Evolutionary conservation across 352 stramenopile species (phyloP), one percentile per base, ranked within the genome.

Genomic region (Phytophthora tentaculata): DNA sequence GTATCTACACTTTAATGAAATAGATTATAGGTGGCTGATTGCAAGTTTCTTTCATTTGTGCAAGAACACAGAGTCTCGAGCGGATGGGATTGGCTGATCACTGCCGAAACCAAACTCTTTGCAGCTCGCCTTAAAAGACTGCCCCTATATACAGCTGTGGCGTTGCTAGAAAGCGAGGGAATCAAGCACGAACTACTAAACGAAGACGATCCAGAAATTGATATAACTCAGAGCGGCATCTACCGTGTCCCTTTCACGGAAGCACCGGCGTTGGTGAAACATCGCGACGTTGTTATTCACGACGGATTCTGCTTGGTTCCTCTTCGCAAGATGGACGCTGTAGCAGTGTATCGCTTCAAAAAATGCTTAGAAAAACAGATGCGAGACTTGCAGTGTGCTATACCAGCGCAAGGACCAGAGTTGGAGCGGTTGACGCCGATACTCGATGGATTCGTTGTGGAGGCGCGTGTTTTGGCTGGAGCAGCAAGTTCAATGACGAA

Each of bases 161-260:
- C 41, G 22, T 49, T 86, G 6, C 64, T 92, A 44, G 26, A 65
- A 16, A 61, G 43, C 44, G 64, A 84, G 77, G 71, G 73, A 14
- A 59, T 83, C 24, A 49, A 58, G 20, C 79, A 79, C 44, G 67
- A 78, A 14, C 43, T 73, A 22, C 28, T 76, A 9, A 61, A 73
- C 56, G 37, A 61, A 56, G 49, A 75, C 19, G 58, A 52, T 39
- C 48, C 37, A 3, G 23, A 59, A 7, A 45, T 35, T 28, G 69
- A 72, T 39, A n/a, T 51, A 32, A 69, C 47, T 2, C 50, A 76
- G 64, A 50, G 63, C 24, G 53, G 50, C 16, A 58, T 71, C 23
- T 85, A 84, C 51, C 64, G 69, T 16, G 81, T 92, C 6, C 84
- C 84, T 20, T 92, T 92, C 58, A 51, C 66, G 14, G 62, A 87